A percentile compares a stretch with the other conserved stretches of the same genome.
These are phyloP conservation scores for Podosphaera fusca DNA, from an alignment of 2,329 filamentous ascomycete genomes.

Conservation along the genomic window DNA sequence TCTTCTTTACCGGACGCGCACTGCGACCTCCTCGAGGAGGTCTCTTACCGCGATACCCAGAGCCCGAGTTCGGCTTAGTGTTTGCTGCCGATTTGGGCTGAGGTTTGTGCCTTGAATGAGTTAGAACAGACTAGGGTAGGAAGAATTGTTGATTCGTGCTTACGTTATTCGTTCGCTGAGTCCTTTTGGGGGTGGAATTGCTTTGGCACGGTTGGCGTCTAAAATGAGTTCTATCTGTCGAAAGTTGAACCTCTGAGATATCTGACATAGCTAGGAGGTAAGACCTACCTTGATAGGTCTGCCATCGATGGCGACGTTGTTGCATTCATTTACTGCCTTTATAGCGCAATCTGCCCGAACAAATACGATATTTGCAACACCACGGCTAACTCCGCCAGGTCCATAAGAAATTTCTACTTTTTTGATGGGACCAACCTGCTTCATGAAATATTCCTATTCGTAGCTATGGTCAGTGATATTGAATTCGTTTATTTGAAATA, in stretches of 20 bases:
- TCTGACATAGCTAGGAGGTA: neutral
- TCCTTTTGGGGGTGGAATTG: conserved; percentile 43
- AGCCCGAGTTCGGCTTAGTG: conserved; percentile 46
- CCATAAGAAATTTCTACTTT: conserved; percentile 81
- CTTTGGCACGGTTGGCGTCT: conserved; percentile 47
- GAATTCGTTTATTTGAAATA: conserved; percentile 18
- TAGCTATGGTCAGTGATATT: conserved; percentile 41
- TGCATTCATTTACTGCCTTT: conserved; percentile 63
- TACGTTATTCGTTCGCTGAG: conserved; percentile 70
- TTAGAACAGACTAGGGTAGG: conserved; percentile 6
- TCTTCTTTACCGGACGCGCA: conserved; percentile 58
- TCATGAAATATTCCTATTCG: conserved; percentile 84
- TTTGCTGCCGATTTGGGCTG: conserved; percentile 65
- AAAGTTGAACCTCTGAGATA: neutral
- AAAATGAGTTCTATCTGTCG: conserved; percentile 82
- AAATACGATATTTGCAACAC: conserved; percentile 80
- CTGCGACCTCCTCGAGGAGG: conserved; percentile 25
- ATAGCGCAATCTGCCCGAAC: conserved; percentile 55
- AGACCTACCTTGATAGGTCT: conserved; percentile 66
- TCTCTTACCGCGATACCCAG: conserved; percentile 16
- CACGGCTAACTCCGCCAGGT: conserved; percentile 73
- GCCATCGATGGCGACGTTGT: conserved; percentile 76
- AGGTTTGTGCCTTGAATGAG: conserved; percentile 30
- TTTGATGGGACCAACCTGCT: conserved; percentile 76
- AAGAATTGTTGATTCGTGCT: conserved; percentile 15